Evolutionary conservation across 1,139 yeast species (phyloP).

Genomic region (Pichia sp.): DNA sequence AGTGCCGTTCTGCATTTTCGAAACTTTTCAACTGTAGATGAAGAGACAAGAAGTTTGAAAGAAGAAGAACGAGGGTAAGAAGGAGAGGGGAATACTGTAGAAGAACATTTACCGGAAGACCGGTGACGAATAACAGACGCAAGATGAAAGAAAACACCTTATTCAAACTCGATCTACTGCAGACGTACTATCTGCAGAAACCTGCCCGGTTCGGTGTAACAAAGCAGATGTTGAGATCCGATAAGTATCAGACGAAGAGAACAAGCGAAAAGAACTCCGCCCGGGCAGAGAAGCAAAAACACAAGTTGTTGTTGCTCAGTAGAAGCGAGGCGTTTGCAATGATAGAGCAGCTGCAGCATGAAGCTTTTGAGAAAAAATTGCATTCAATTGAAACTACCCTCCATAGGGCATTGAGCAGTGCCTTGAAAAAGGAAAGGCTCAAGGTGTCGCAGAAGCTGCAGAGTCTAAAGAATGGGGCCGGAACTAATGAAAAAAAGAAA

Average conservation of each 20-base stretch:
- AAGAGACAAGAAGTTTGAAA: neutral
- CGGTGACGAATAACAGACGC: too few species aligned
- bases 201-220: slow-evolving; percentile 55
- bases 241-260: slow-evolving; percentile 24
- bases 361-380: slow-evolving; percentile 47
- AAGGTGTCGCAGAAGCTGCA: slow-evolving; percentile 6
- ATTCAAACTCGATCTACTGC: slow-evolving; percentile 52
- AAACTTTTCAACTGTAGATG: neutral
- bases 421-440: slow-evolving; percentile 24
- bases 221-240: slow-evolving; percentile 42
- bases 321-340: slow-evolving; percentile 42
- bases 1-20: neutral
- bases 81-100: neutral
- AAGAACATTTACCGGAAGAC: neutral
- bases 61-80: neutral
- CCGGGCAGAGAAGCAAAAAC: slow-evolving; percentile 29
- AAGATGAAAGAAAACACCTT: slow-evolving; percentile 26
- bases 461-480: neutral
- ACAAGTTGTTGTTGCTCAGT: slow-evolving; percentile 36
- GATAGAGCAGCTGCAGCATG: slow-evolving; percentile 43
- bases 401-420: slow-evolving; percentile 32
- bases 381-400: slow-evolving; percentile 39
- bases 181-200: slow-evolving; percentile 40
- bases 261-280: slow-evolving; percentile 27
- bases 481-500: too few species aligned